These are phyloP conservation scores for Hirschfeldia incana DNA, from an alignment of 345 rosid species.

Conservation along the genomic window DNA sequence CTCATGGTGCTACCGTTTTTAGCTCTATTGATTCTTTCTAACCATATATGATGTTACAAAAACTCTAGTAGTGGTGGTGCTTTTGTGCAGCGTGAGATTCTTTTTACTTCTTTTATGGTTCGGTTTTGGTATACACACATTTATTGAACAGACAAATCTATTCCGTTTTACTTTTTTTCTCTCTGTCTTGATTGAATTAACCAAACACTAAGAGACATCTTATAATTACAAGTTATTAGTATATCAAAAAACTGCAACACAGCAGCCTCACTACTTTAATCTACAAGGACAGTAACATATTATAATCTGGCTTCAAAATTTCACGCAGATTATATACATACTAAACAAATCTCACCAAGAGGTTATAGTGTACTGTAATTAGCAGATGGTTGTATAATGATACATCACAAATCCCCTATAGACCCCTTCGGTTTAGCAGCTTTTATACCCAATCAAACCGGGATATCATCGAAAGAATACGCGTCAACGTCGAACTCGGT, in stretches of 20 bases:
- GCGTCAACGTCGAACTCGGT: conserved; percentile 82
- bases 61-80: neutral
- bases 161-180: too few relatives aligned
- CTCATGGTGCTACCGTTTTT: conserved; percentile 23
- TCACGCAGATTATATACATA: too few relatives aligned
- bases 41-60: conserved; percentile 17
- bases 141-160: conserved; percentile 2
- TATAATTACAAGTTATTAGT: too few relatives aligned
- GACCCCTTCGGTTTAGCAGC: conserved; percentile 7
- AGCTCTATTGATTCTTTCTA: conserved; percentile 31
- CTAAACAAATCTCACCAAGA: too few relatives aligned
- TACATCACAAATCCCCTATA: conserved; percentile 24
- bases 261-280: conserved; percentile 10
- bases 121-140: conserved; percentile 10
- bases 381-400: conserved; percentile 22
- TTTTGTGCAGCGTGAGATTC: conserved; percentile 31
- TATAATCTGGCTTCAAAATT: too few relatives aligned
- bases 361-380: neutral
- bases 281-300: too few relatives aligned
- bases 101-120: neutral
- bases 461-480: conserved; percentile 67
- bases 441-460: conserved; percentile 43
- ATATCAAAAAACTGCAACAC: too few relatives aligned
- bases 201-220: too few relatives aligned
- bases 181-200: neutral